Evolutionary conservation across 306 rosid genomes (phyloP).

Genomic region (Lithocarpus polystachyus): DNA sequence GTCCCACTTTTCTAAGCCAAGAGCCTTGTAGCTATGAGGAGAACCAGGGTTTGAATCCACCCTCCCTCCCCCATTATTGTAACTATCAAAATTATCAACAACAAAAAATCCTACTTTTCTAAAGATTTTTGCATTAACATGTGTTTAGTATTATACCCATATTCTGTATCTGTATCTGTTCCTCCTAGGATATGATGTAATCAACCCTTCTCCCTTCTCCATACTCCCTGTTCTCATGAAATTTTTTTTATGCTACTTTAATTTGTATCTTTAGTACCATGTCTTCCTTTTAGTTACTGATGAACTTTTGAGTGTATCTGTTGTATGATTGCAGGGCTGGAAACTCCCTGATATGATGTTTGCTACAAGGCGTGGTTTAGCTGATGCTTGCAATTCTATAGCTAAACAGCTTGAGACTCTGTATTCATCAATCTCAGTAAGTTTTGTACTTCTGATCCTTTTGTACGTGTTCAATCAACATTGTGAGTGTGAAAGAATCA

Average conservation of each 20-base stretch:
- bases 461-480: neutral
- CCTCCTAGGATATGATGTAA: neutral
- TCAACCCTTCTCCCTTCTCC: neutral
- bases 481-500: neutral
- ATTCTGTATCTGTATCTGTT: neutral
- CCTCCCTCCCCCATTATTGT: too few relatives aligned
- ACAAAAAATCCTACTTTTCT: neutral
- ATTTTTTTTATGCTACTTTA: neutral
- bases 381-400: slow-evolving; percentile 74
- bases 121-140: slow-evolving; percentile 3
- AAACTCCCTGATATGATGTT: slow-evolving; percentile 92
- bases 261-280: neutral
- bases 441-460: slow-evolving; percentile 1
- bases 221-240: neutral
- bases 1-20: neutral
- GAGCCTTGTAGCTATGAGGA: too few relatives aligned
- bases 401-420: slow-evolving; percentile 73
- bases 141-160: neutral
- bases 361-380: slow-evolving; percentile 84
- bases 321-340: slow-evolving; percentile 75
- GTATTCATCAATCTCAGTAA: slow-evolving; percentile 69
- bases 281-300: slow-evolving; percentile 2
- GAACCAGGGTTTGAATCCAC: too few relatives aligned
- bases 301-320: slow-evolving; percentile 4
- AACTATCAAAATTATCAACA: too few relatives aligned